Base-by-base conservation (phyloP, 148 eudicot genomes). In the Vaccinium corymbosum region DNA sequence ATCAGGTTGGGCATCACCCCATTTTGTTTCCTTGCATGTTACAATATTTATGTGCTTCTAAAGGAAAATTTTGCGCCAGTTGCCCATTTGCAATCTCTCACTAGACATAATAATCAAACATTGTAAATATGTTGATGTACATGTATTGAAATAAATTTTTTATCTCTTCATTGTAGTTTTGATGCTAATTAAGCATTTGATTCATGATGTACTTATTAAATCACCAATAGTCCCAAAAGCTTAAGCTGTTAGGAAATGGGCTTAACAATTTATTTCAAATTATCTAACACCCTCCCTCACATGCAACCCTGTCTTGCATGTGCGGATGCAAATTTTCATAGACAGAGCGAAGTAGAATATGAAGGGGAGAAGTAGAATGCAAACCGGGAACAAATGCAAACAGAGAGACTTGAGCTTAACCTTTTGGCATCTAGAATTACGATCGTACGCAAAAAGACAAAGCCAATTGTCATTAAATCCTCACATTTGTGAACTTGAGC, bases 81-180 rank as follows among this genome's bases (percentile, higher is more conserved):
- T 76, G 48, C 75, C 48, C n/a, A 14, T 50, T 55, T 57, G 81
- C 57, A 59, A 52, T 83, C 19, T 12, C 56, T 27, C 57, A 42
- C 35, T 4, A 27, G 42, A 57, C n/a, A 61, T 85, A 52, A 83
- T 81, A 85, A 50, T 55, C 14, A 35, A 25, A 22, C 83, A 7
- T 76, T 84, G 83, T 52, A 82, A 84, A 72, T 82, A 80, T 83
- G 64, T 89, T 57, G 71, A 74, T 51, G 10, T 72, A 15, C 52
- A 22, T 74, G 71, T 62, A 20, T 62, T 62, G 4, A 35, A 83
- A 68, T 49, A 20, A 72, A 25, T 19, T 52, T 52, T 53, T 1
- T 6, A 16, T 72, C 6, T 35, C 76, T 82, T 35, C 6, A 22
- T 80, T 14, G 20, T 74, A 22, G 79, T 82, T 68, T 70, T 82